phyloP scores from a whole-genome alignment of 768 basidiomycete species.

The Exsudoporus frostii region DNA sequence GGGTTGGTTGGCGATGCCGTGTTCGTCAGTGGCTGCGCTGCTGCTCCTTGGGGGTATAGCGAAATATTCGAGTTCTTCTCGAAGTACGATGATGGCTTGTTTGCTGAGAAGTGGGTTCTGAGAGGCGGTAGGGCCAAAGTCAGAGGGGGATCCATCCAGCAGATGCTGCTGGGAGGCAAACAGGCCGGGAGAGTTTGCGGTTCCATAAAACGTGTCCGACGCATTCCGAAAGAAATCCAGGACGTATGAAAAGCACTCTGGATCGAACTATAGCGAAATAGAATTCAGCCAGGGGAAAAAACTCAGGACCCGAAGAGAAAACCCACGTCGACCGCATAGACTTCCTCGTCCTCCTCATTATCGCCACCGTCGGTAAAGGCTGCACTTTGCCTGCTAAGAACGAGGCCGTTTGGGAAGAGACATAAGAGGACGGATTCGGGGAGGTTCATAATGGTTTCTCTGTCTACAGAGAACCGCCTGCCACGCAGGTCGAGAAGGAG shows the following conservation, averaged over 20 bases:
- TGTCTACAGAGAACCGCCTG: conserved; percentile 87
- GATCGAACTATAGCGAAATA: conserved; percentile 73
- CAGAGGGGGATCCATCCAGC: conserved; percentile 57
- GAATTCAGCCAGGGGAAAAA: neutral
- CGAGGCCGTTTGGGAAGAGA: conserved; percentile 95
- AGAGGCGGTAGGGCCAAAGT: conserved; percentile 59
- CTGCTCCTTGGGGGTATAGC: conserved; percentile 81
- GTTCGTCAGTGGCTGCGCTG: conserved; percentile 62
- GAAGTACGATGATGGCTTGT: conserved; percentile 96
- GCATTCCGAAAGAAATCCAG: conserved; percentile 88
- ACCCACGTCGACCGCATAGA: conserved; percentile 95
- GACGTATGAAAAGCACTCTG: conserved; percentile 92
- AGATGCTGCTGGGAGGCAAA: conserved; percentile 78
- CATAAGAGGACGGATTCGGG: conserved; percentile 96
- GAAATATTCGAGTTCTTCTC: conserved; percentile 98
- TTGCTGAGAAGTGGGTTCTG: conserved; percentile 93
- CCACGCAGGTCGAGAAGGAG: conserved; percentile 92
- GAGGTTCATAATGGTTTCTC: conserved; percentile 97
- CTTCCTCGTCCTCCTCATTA: conserved; percentile 80
- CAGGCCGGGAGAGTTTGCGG: conserved; percentile 64
- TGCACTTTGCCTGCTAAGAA: conserved; percentile 82
- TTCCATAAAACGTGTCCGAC: conserved; percentile 90
- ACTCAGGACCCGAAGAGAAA: conserved; percentile 5
- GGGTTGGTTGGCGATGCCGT: conserved; percentile 75
- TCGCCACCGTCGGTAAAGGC: conserved; percentile 73